Conservation (phyloP, 257 asterid genomes). For the Striga asiatica region DNA sequence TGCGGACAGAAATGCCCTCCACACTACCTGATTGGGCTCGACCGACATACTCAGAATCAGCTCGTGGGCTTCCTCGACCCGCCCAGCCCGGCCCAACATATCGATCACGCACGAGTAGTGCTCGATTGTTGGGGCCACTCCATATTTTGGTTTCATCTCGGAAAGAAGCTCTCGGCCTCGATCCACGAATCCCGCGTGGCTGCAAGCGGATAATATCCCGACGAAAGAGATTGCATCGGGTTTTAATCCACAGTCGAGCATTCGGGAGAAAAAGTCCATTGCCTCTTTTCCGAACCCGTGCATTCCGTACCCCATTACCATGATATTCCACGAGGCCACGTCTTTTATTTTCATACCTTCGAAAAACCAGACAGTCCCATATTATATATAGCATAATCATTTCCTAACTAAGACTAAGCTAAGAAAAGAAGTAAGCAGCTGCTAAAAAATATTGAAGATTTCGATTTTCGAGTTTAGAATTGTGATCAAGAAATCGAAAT, state of each 20-base stretch:
- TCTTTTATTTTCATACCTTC: constrained; percentile 44
- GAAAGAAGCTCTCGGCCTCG: constrained; percentile 49
- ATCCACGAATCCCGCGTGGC: constrained; percentile 58
- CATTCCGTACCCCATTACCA: constrained; percentile 84
- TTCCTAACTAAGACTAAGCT: too few relatives aligned
- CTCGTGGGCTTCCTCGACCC: constrained; percentile 54
- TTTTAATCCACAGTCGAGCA: constrained; percentile 45
- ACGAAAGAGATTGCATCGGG: constrained; percentile 71
- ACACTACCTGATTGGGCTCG: constrained; percentile 59
- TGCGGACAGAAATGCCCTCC: constrained; percentile 79
- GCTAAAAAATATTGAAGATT: too few relatives aligned
- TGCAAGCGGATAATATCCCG: constrained; percentile 71
- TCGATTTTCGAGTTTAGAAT: too few relatives aligned
- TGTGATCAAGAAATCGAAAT: too few relatives aligned
- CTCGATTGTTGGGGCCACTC: constrained; percentile 47
- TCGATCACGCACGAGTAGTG: constrained; percentile 76
- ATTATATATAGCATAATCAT: too few relatives aligned
- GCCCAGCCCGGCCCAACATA: constrained; percentile 84
- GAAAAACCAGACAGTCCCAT: too few relatives aligned
- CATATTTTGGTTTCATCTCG: constrained; percentile 44
- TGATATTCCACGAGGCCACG: constrained; percentile 79
- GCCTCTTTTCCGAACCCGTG: constrained; percentile 69
- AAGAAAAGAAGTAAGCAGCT: too few relatives aligned
- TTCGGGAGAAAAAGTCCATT: constrained; percentile 38
- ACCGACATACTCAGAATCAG: constrained; percentile 48